Evolutionary conservation across 805 yeast genomes (phyloP).

Genomic region (Schwanniomyces yamadae): DNA sequence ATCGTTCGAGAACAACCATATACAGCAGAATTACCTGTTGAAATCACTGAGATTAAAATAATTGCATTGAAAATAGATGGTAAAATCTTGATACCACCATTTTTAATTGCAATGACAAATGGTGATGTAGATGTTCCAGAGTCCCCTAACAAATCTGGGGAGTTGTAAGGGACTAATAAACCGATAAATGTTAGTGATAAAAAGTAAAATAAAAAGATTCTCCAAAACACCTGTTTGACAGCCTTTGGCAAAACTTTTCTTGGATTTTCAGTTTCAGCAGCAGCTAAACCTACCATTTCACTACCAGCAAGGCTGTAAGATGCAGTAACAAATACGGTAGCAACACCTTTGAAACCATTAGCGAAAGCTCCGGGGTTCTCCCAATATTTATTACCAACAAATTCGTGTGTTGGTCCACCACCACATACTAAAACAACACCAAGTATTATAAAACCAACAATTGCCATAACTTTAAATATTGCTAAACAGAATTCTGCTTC

Average conservation of each 20-base stretch:
- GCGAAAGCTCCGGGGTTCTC: slow-evolving; percentile 34
- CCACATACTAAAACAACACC: slow-evolving; percentile 39
- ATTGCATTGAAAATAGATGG: slow-evolving; percentile 77
- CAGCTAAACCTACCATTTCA: slow-evolving; percentile 40
- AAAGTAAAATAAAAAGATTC: slow-evolving; percentile 41
- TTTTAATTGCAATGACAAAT: slow-evolving; percentile 66
- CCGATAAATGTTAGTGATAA: slow-evolving; percentile 35
- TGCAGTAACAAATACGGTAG: slow-evolving; percentile 38
- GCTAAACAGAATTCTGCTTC: slow-evolving; percentile 36
- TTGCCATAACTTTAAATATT: slow-evolving; percentile 32
- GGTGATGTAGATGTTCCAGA: slow-evolving; percentile 53
- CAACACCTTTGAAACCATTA: slow-evolving; percentile 38
- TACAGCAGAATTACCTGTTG: slow-evolving; percentile 75
- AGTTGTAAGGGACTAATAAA: slow-evolving; percentile 50
- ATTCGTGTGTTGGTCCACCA: slow-evolving; percentile 36
- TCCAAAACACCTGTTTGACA: slow-evolving; percentile 43
- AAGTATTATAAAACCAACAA: slow-evolving; percentile 35
- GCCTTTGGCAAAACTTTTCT: slow-evolving; percentile 40
- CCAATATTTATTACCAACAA: slow-evolving; percentile 35
- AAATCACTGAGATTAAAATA: slow-evolving; percentile 66
- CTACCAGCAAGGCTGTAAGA: slow-evolving; percentile 37
- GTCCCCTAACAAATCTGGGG: slow-evolving; percentile 47
- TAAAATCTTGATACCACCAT: slow-evolving; percentile 60
- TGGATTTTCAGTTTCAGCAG: slow-evolving; percentile 43
- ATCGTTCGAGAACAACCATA: slow-evolving; percentile 73